Conservation (phyloP, 163 green algal species). For the Volvox carteri region DNA sequence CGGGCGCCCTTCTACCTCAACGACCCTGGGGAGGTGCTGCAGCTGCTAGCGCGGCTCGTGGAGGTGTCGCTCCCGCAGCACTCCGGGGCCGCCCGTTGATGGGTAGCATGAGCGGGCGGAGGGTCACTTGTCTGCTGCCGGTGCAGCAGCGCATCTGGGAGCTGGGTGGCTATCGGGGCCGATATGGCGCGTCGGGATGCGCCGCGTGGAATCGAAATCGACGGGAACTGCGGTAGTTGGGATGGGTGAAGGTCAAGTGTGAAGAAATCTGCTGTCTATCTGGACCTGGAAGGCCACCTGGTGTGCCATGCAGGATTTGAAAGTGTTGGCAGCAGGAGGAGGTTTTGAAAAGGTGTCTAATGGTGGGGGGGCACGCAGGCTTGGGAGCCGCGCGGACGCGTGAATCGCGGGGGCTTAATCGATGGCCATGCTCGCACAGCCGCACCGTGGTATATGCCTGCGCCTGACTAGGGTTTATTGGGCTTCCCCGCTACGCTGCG, state of each 20-base stretch:
- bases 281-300: background rate
- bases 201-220: background rate
- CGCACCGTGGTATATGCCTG: too few species aligned
- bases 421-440: too few species aligned
- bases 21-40: constrained; percentile 87
- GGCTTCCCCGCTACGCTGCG: too few species aligned
- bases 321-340: too few species aligned
- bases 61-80: constrained; percentile 41
- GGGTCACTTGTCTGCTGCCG: background rate
- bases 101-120: background rate
- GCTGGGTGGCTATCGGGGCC: background rate
- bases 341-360: too few species aligned
- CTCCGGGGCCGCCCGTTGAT: background rate
- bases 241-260: too few species aligned
- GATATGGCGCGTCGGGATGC: background rate
- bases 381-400: too few species aligned
- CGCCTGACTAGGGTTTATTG: too few species aligned
- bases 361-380: too few species aligned
- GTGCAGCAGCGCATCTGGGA: background rate
- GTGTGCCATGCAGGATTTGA: background rate
- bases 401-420: too few species aligned
- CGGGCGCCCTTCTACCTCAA: constrained; percentile 98
- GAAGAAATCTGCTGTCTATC: background rate
- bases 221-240: too few species aligned
- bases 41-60: constrained; percentile 53